Evolutionary conservation across 2,329 filamentous ascomycete genomes (phyloP), one percentile per base, ranked within the genome.

Genomic region (Stenocarpella maydis): DNA sequence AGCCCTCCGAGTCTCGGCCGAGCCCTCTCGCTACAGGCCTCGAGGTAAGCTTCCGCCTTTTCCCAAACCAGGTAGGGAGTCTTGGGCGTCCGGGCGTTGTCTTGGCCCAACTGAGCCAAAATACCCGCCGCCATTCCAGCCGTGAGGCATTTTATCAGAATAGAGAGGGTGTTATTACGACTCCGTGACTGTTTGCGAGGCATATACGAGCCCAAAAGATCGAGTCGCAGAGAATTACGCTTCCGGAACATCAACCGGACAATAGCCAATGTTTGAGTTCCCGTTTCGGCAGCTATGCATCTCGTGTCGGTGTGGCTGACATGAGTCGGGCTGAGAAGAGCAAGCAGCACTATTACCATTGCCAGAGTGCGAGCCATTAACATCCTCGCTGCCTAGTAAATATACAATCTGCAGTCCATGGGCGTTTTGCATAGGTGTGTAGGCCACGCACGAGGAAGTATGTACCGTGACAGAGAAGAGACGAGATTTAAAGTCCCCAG

Each of bases 1-100:
- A 37, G 58, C 58, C 58, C 43, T 49, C n/a, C n/a, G n/a, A n/a
- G n/a, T n/a, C 37, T 63, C 58, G 58, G 58, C 58, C 58, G 58
- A 49, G 58, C 58, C 28, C 31, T 19, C 43, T 63, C 58, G 14
- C n/a, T 2, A 10, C 10, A 19, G n/a, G 28, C 43, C 26, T 49
- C 43, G 26, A 61, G 10, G 58, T 37, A 47, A 63, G 58, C 58
- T 63, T 43, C 58, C 58, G 58, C 45, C 58, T 26, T 49, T 63
- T 63, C 58, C 58, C 58, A 49, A n/a, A 7, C 34, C 34, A 7
- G 34, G 10, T 37, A 12, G 26, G 28, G 4, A 49, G 14, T 19
- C 43, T 49, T n/a, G 41, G 43, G 15, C 8, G 24, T 21, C 43
- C 37, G 43, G 58, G 43, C 58, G 9, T 24, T 19, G n/a, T 31